These are phyloP conservation scores for Immersiella caudata DNA, from an alignment of 495 filamentous ascomycete genomes.

Conservation along the genomic window DNA sequence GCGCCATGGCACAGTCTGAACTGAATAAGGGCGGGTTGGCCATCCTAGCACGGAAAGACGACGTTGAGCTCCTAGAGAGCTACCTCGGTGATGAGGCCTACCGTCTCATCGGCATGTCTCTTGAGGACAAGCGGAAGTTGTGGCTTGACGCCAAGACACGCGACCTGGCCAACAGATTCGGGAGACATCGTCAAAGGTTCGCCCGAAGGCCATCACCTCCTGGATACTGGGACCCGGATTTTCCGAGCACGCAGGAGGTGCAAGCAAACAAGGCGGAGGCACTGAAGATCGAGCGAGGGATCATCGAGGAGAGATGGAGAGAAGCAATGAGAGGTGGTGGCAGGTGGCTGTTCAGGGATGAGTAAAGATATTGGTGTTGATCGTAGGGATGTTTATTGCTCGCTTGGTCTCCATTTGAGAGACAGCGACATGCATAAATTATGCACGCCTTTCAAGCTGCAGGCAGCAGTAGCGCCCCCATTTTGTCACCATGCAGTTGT, in stretches of 20 bases:
- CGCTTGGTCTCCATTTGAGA: background rate
- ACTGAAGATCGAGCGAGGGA: conserved; percentile 56
- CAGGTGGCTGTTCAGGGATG: conserved; percentile 79
- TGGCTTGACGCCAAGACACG: conserved; percentile 69
- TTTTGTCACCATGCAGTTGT: background rate
- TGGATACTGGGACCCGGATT: conserved; percentile 87
- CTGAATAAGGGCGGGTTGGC: conserved; percentile 36
- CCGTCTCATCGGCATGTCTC: conserved; percentile 49
- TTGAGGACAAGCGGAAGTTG: conserved; percentile 55
- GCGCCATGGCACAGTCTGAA: conserved; percentile 60
- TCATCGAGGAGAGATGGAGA: conserved; percentile 71
- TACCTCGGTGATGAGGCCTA: conserved; percentile 65
- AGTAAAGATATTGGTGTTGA: conserved; percentile 45
- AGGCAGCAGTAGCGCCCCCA: background rate
- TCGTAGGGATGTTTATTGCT: background rate
- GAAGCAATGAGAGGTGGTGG: conserved; percentile 81
- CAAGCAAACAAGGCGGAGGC: conserved; percentile 64
- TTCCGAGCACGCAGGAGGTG: conserved; percentile 82
- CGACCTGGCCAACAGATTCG: conserved; percentile 68
- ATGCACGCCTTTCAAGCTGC: background rate
- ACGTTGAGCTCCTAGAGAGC: conserved; percentile 62
- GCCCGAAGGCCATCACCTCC: conserved; percentile 71
- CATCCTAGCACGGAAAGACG: conserved; percentile 40
- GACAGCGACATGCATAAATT: background rate
- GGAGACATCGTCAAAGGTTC: conserved; percentile 76